Conservation (phyloP, 1,284 basidiomycete genomes). For the Mycena sp. region DNA sequence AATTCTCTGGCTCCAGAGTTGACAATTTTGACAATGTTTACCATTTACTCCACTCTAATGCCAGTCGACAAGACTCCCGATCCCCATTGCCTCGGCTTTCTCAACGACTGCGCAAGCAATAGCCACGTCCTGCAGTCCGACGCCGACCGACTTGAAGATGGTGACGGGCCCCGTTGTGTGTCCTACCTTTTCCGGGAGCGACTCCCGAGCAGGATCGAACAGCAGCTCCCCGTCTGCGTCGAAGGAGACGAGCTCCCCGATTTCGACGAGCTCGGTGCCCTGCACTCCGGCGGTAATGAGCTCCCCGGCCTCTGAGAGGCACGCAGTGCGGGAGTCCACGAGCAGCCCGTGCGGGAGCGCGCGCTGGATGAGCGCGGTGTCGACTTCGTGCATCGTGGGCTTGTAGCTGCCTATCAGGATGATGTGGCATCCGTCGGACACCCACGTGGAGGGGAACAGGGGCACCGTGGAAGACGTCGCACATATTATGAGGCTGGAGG, state of each 20-base stretch:
- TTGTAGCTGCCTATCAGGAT: constrained; percentile 88
- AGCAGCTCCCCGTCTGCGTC: constrained; percentile 35
- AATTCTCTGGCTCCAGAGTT: constrained; percentile 11
- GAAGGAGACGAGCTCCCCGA: constrained; percentile 64
- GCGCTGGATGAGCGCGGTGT: constrained; percentile 60
- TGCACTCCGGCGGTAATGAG: constrained; percentile 63
- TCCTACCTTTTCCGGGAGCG: constrained; percentile 44
- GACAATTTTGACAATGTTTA: too few relatives aligned
- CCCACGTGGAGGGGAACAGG: constrained; percentile 73
- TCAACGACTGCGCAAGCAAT: constrained; percentile 62
- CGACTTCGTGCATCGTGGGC: constrained; percentile 82
- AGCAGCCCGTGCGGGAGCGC: constrained; percentile 54
- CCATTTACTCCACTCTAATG: constrained; percentile 2
- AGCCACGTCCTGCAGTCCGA: constrained; percentile 80
- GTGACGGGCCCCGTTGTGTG: constrained; percentile 59
- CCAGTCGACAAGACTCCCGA: constrained; percentile 33
- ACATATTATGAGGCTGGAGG: constrained; percentile 72
- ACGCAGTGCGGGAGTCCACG: constrained; percentile 80
- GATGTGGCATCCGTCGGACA: constrained; percentile 72
- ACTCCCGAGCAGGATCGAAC: constrained; percentile 28
- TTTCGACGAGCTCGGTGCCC: constrained; percentile 57
- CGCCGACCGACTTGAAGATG: constrained; percentile 82
- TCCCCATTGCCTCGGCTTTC: constrained; percentile 44
- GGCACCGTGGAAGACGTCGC: constrained; percentile 80
- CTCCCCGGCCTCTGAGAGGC: constrained; percentile 80